phyloP scores from a whole-genome alignment of 352 stramenopile genomes.

The Aphanomyces euteiches region DNA sequence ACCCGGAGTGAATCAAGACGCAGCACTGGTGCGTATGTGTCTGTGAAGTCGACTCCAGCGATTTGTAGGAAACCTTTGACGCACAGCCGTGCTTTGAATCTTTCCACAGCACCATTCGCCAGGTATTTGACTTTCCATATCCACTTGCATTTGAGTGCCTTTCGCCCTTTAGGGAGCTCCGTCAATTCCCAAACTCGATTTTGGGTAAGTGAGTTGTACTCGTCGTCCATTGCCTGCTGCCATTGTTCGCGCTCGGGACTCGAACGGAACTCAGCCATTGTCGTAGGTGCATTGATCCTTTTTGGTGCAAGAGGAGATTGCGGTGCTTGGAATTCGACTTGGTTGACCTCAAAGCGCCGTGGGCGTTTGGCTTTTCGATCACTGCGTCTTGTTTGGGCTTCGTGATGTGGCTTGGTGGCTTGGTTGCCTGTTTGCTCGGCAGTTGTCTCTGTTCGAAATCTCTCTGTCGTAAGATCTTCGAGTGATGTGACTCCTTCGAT shows the following conservation, averaged over 20 bases:
- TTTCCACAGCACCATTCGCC: constrained; percentile 18
- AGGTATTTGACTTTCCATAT: constrained; percentile 32
- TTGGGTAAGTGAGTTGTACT: constrained; percentile 15
- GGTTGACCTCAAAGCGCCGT: background rate
- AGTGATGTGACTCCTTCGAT: background rate
- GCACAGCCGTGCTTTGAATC: constrained; percentile 37
- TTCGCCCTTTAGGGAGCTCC: constrained; percentile 8
- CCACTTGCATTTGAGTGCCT: constrained; percentile 34
- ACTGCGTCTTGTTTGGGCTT: background rate
- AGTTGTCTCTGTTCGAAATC: background rate
- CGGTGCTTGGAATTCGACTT: background rate
- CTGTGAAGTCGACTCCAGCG: constrained; percentile 31
- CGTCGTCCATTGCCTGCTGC: constrained; percentile 13
- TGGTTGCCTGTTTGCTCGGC: background rate
- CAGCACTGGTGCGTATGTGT: constrained; percentile 37
- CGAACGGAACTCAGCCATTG: background rate
- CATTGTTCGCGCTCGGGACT: background rate
- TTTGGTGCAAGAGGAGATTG: background rate
- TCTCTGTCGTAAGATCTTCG: constrained; percentile 15
- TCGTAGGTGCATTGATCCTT: background rate
- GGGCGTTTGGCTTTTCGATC: background rate
- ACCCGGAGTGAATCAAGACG: constrained; percentile 31
- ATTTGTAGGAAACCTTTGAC: constrained; percentile 34
- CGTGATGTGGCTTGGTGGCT: background rate
- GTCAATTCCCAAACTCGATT: constrained; percentile 33